Percentiles rank a stretch among this genome's conserved stretches.
phyloP scores from a whole-genome alignment of 371 early-diverging fungal species.

The Synchytrium microbalum region DNA sequence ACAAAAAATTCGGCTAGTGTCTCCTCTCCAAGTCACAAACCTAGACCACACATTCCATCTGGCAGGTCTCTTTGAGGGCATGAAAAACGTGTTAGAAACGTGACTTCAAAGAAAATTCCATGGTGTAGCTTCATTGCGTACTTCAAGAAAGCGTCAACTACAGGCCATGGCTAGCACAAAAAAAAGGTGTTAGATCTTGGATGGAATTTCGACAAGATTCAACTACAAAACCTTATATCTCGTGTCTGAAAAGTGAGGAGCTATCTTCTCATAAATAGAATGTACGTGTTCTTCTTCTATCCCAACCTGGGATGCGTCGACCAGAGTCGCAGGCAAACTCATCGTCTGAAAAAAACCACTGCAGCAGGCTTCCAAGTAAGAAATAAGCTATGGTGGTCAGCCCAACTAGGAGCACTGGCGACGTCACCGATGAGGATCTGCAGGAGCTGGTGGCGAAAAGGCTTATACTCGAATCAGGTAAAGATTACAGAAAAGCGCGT shows the following conservation, averaged over 20 bases:
- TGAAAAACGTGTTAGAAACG: not conserved
- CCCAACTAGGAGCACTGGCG: too few relatives aligned
- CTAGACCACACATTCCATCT: not conserved
- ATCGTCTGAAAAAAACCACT: too few relatives aligned
- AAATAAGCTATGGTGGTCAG: too few relatives aligned
- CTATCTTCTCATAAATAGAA: slow-evolving; percentile 86
- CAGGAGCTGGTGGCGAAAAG: not conserved
- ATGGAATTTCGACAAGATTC: slow-evolving; percentile 6
- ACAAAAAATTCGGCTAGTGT: slow-evolving; percentile 60
- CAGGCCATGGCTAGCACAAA: slow-evolving; percentile 81
- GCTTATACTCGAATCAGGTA: not conserved
- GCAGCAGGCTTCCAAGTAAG: too few relatives aligned
- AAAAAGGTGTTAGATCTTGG: slow-evolving; percentile 1
- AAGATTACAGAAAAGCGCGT: too few relatives aligned
- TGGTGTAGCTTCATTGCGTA: slow-evolving; percentile 5
- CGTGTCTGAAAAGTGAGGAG: slow-evolving; percentile 87
- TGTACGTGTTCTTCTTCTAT: slow-evolving; percentile 75
- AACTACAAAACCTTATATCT: slow-evolving; percentile 72
- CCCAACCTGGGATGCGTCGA: slow-evolving; percentile 5
- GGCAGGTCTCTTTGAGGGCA: not conserved
- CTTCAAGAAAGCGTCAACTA: slow-evolving; percentile 76
- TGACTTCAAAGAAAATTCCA: not conserved
- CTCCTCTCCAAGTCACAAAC: slow-evolving; percentile 11
- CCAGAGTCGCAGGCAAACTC: not conserved
- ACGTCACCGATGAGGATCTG: too few relatives aligned